Evolutionary conservation across 164 flowering plant species (phyloP).

Genomic region (Warburgia ugandensis): DNA sequence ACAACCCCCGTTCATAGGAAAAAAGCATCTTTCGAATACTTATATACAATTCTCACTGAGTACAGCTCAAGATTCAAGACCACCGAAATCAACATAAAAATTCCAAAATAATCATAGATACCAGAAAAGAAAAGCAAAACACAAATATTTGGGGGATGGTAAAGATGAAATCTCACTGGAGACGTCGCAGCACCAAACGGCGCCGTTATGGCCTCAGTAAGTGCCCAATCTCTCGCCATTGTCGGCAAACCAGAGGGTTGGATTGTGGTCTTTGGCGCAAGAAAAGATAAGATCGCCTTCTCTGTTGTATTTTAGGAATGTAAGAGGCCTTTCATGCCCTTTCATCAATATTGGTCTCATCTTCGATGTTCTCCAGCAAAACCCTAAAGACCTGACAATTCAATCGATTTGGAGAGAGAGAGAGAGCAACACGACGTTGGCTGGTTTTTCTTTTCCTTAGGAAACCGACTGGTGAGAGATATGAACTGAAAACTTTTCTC

Average conservation of each 20-base stretch:
- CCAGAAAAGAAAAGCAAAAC: background rate
- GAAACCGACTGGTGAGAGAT: too few species aligned
- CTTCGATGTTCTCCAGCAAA: too few species aligned
- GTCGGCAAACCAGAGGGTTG: slow-evolving; percentile 91
- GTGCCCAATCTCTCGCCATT: slow-evolving; percentile 90
- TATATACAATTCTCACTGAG: too few species aligned
- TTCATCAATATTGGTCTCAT: slow-evolving; percentile 97
- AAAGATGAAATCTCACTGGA: slow-evolving; percentile 36
- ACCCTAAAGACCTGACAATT: too few species aligned
- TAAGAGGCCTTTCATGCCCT: slow-evolving; percentile 91
- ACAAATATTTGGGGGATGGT: background rate
- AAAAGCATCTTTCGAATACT: too few species aligned
- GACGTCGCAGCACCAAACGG: slow-evolving; percentile 93
- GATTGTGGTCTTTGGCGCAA: slow-evolving; percentile 84
- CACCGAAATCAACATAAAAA: too few species aligned
- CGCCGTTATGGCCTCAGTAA: slow-evolving; percentile 85
- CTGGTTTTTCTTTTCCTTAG: too few species aligned
- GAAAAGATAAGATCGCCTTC: slow-evolving; percentile 95
- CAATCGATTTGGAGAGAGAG: too few species aligned
- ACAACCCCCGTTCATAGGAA: too few species aligned
- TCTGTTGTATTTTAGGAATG: slow-evolving; percentile 75
- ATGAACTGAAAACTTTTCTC: too few species aligned
- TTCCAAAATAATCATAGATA: background rate
- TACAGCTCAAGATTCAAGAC: too few species aligned
- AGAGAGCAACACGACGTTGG: too few species aligned